Evolutionary conservation across 2,329 filamentous ascomycete species (phyloP), one percentile per base, ranked within the genome.

Genomic region (Amesomyces nigricolor): DNA sequence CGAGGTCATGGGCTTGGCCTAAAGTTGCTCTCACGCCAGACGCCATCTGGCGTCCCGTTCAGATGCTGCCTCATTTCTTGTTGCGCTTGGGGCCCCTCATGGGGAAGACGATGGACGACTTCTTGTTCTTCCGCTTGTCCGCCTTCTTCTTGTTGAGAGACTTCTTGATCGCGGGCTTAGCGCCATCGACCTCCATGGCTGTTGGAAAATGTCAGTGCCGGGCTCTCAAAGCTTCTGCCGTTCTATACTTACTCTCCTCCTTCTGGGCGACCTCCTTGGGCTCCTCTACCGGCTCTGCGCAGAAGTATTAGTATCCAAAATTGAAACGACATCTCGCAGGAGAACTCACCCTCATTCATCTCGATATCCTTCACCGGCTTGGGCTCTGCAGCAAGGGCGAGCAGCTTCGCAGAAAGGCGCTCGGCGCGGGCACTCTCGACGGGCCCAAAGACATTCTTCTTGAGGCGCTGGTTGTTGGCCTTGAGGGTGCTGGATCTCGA

Each of bases 341-440:
- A 45, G 19, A 44, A 59, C 60, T 7, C 32, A 60, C 61, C 59
- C 37, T 63, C 61, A 7, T 55, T 72, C 69, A 81, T 78, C 54
- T 74, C 75, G 62, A 78, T 71, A 61, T 82, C 71, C 47, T 68
- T 66, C 66, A 66, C 83, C n/a, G 88, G 85, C 70, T 88, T 90
- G 58, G 89, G 85, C 67, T 91, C 85, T 55, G 85, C 79, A 46
- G 87, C 88, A 64, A 95, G 71, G 69, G 91, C 90, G 66, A 91
- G 78, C 58, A 96, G 78, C 73, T 94, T 96, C 58, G 88, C 87
- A 39, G 89, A 90, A 37, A 96, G 82, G 62, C 92, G 86, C 72
- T 91, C 86, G 51, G 85, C 86, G 64, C 92, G 83, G 45, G 88
- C 91, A 65, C 80, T 76, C 70, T 92, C 89, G 53, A 85, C 84